Base-by-base conservation (phyloP, 192 early-diverging fungal species). In the Umbelopsis sp. region DNA sequence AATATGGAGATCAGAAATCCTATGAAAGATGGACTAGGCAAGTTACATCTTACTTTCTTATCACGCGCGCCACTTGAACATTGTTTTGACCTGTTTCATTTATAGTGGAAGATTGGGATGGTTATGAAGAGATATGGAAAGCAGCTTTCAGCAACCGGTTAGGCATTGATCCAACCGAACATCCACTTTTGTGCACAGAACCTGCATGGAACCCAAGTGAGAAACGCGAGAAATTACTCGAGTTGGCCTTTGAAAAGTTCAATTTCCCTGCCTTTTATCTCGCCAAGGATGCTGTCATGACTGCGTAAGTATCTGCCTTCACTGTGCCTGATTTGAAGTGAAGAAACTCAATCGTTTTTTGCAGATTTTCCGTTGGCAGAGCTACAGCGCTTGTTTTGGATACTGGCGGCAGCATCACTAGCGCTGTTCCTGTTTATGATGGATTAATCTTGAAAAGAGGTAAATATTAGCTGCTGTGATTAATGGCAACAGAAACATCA, bases 191-290 rank as follows among this genome's bases (percentile, higher is more conserved):
- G 67, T 87, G 95, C 47, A 91, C 90, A 70, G 97, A 99, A 80
- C 87, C 94, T 10, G 91, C 94, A 49, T 99, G 95, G 96, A 94
- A 92, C 74, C 88, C 93, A 5, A 80, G 89, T 33, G 90, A 92
- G 50, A 81, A 84, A 61, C 88, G 98, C 23, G 93, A 95, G 65
- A 97, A 94, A 76, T 80, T 97, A 18, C 84, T 88, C 46, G 98
- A 98, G 72, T 70, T 98, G 64, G 95, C 95, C 0, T 99, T 99
- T 85, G 98, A 99, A 79, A 92, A 89, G 80, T 97, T 92, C 70
- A 78, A 91, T 30, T 86, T 91, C 44, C 95, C 96, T 44, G 96
- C 96, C 20, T 98, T 99, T 76, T 98, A 94, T 84, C 80, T 98
- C 37, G 93, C 91, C 68, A 92, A 95, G 75, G 89, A 88, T 27